Percentiles rank a stretch among this genome's conserved stretches.
phyloP scores from a whole-genome alignment of 2,329 filamentous ascomycete species.

The Sporothrix luriei region DNA sequence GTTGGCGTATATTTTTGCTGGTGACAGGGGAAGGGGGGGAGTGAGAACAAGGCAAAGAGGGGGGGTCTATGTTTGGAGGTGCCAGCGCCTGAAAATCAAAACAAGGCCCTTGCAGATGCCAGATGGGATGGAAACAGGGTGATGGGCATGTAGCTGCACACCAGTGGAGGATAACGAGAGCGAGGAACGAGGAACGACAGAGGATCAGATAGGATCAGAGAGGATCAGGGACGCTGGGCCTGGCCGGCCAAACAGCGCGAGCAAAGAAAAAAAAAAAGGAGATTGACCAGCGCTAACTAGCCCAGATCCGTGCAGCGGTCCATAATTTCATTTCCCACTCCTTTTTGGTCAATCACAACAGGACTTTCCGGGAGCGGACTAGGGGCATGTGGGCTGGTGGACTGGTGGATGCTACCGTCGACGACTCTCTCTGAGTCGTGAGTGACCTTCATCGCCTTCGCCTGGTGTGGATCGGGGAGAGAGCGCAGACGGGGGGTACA shows the following conservation, averaged over 20 bases:
- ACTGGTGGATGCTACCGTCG: slow-evolving; percentile 5
- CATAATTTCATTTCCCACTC: slow-evolving; percentile 30
- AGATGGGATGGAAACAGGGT: slow-evolving; percentile 32
- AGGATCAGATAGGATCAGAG: neutral
- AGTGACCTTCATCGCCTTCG: slow-evolving; percentile 23
- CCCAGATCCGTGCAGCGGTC: slow-evolving; percentile 34
- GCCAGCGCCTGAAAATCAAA: slow-evolving; percentile 18
- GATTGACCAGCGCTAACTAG: slow-evolving; percentile 34
- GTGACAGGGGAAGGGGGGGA: slow-evolving; percentile 20
- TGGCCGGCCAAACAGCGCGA: slow-evolving; percentile 18
- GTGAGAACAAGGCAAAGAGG: slow-evolving; percentile 11
- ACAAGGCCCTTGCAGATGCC: slow-evolving; percentile 26
- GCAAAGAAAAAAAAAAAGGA: slow-evolving; percentile 35
- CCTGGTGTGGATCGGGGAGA: slow-evolving; percentile 29
- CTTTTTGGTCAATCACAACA: slow-evolving; percentile 30
- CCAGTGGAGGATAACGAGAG: neutral
- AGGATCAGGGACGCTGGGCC: slow-evolving; percentile 16
- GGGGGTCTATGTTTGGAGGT: neutral
- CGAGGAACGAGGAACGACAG: slow-evolving; percentile 8
- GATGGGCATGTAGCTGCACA: neutral
- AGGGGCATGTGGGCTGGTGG: no score
- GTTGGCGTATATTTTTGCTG: neutral
- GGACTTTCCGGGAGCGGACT: slow-evolving; percentile 27
- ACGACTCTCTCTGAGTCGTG: no score
- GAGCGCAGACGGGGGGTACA: neutral